phyloP scores from a whole-genome alignment of 495 filamentous ascomycete species.

The Neurospora sp. region DNA sequence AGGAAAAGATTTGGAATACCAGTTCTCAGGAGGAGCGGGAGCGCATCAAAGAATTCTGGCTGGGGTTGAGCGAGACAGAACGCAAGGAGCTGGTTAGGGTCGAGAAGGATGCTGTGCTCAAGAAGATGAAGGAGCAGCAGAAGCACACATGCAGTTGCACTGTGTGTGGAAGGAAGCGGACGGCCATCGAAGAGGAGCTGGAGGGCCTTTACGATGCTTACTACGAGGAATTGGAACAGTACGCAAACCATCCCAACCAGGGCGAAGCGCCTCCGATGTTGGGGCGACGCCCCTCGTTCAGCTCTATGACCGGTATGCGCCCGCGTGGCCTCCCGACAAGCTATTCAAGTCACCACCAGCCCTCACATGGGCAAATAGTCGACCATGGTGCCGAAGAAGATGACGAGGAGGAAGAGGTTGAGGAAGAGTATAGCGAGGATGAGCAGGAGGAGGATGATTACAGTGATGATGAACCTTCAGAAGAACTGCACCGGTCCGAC shows the following conservation, averaged over 20 bases:
- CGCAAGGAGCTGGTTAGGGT: constrained; percentile 91
- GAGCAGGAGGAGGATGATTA: constrained; percentile 43
- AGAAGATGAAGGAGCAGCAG: constrained; percentile 99
- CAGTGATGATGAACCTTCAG: constrained; percentile 44
- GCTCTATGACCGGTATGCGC: constrained; percentile 41
- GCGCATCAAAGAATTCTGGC: constrained; percentile 96
- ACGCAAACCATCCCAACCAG: constrained; percentile 80
- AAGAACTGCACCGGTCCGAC: constrained; percentile 52
- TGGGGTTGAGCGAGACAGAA: constrained; percentile 90
- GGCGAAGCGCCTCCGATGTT: constrained; percentile 51
- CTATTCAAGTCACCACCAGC: constrained; percentile 36
- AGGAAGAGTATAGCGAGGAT: constrained; percentile 33
- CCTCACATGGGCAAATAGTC: constrained; percentile 44
- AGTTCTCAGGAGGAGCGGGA: constrained; percentile 87
- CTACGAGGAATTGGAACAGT: constrained; percentile 95
- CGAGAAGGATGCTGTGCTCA: constrained; percentile 94
- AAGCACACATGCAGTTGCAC: constrained; percentile 98
- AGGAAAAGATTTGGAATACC: constrained; percentile 95
- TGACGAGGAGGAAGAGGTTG: constrained; percentile 47
- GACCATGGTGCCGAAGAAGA: constrained; percentile 51
- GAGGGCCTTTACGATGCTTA: constrained; percentile 99
- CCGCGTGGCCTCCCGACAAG: constrained; percentile 37
- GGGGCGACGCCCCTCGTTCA: constrained; percentile 47
- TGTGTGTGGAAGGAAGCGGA: constrained; percentile 92
- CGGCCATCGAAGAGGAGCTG: constrained; percentile 95